Evolutionary conservation across 768 basidiomycete species (phyloP).

Genomic region (Lactarius hengduanensis): DNA sequence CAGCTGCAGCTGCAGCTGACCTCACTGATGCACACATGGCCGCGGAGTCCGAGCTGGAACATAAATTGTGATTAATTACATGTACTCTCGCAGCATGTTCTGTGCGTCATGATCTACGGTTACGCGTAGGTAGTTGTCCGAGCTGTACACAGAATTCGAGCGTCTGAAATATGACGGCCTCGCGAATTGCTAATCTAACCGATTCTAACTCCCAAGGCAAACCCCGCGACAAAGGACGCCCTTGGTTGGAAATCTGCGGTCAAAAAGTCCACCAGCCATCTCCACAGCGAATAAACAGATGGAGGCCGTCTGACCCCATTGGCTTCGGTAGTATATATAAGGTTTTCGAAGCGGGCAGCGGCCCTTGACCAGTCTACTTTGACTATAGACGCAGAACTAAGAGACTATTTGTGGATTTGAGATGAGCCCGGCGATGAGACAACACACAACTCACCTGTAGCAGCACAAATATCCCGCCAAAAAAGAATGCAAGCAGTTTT

Average conservation of each 20-base stretch:
- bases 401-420: constrained; percentile 53
- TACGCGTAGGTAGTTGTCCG: too few species aligned
- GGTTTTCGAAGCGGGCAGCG: constrained; percentile 63
- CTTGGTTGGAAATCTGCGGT: constrained; percentile 91
- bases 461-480: constrained; percentile 90
- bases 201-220: constrained; percentile 76
- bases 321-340: constrained; percentile 65
- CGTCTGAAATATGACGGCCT: too few species aligned
- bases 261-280: constrained; percentile 72
- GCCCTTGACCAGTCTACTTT: constrained; percentile 78
- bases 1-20: too few species aligned
- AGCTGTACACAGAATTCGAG: too few species aligned
- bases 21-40: too few species aligned
- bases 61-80: too few species aligned
- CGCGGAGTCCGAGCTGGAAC: too few species aligned
- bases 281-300: constrained; percentile 63
- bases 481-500: constrained; percentile 72
- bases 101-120: too few species aligned
- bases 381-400: constrained; percentile 68
- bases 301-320: constrained; percentile 57
- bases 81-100: too few species aligned
- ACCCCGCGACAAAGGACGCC: constrained; percentile 84
- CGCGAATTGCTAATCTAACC: constrained; percentile 44
- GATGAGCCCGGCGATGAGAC: not conserved
- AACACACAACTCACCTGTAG: constrained; percentile 63